A percentile compares a stretch with the other conserved stretches of the same genome.
phyloP scores from a whole-genome alignment of 352 stramenopile species.

The Halophytophthora polymorphica region DNA sequence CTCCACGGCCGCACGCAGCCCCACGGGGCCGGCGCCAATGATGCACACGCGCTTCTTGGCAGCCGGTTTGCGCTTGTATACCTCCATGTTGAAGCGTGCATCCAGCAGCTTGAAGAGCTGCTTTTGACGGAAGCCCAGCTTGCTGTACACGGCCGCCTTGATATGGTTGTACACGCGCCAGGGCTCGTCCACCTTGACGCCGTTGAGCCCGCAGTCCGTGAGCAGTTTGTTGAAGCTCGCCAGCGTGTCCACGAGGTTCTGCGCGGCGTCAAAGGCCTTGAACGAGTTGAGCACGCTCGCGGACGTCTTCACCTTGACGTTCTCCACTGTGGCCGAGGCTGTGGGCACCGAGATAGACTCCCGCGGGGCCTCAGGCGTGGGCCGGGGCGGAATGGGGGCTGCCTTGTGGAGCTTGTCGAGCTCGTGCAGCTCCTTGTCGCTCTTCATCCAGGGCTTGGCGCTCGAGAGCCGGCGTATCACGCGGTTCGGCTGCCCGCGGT shows the following conservation, averaged over 20 bases:
- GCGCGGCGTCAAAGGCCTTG: constrained; percentile 55
- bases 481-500: constrained; percentile 27
- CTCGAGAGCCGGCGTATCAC: constrained; percentile 48
- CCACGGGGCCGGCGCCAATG: constrained; percentile 71
- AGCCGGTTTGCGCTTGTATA: constrained; percentile 59
- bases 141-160: constrained; percentile 48
- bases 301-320: constrained; percentile 34
- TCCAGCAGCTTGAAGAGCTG: constrained; percentile 77
- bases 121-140: constrained; percentile 71
- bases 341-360: constrained; percentile 16
- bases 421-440: constrained; percentile 18
- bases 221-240: constrained; percentile 55
- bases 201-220: constrained; percentile 47
- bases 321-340: constrained; percentile 27
- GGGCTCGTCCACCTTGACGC: constrained; percentile 45
- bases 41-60: constrained; percentile 70
- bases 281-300: constrained; percentile 53
- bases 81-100: constrained; percentile 42
- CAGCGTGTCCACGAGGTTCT: constrained; percentile 60
- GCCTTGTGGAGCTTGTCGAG: constrained; percentile 13
- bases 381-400: constrained; percentile 13
- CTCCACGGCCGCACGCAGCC: constrained; percentile 72
- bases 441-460: constrained; percentile 21
- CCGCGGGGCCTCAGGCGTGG: constrained; percentile 14
- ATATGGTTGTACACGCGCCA: constrained; percentile 68